A percentile compares a stretch with the other conserved stretches of the same genome.
Evolutionary conservation across 208 protist species (phyloP).

Genomic region (Leishmania tarentolae): DNA sequence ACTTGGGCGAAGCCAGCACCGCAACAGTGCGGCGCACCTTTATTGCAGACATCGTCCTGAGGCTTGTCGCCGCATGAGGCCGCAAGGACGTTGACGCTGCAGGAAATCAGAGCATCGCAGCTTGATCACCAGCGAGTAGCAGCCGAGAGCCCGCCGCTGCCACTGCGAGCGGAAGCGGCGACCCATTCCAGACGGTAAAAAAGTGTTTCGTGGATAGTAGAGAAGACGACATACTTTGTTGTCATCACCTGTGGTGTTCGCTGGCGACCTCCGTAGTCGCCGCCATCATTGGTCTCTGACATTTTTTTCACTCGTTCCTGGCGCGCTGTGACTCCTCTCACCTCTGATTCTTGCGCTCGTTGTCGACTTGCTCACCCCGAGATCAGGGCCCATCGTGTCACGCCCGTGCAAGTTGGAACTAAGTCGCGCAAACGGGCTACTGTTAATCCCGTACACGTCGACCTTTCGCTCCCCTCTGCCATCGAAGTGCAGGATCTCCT

Average conservation of each 20-base stretch:
- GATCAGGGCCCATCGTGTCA: neutral
- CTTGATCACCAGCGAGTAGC: slow-evolving; percentile 10
- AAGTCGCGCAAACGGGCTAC: slow-evolving; percentile 22
- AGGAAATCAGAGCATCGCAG: slow-evolving; percentile 19
- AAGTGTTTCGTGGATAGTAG: slow-evolving; percentile 4
- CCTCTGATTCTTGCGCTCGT: neutral
- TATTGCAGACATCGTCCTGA: neutral
- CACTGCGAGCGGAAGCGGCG: slow-evolving; percentile 21
- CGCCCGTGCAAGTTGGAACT: slow-evolving; percentile 4
- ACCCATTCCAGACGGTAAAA: slow-evolving; percentile 2
- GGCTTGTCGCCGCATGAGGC: neutral
- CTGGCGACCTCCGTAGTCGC: neutral
- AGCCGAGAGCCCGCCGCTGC: slow-evolving; percentile 18
- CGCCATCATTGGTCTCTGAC: neutral
- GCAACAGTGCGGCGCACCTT: neutral
- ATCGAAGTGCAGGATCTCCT: slow-evolving; percentile 17
- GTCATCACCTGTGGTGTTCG: neutral
- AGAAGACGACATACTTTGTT: neutral
- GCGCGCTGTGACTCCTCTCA: neutral
- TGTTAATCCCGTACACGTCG: slow-evolving; percentile 11
- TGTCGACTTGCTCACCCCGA: neutral
- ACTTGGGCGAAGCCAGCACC: neutral
- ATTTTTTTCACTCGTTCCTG: neutral
- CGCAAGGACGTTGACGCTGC: slow-evolving; percentile 16
- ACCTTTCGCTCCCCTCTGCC: slow-evolving; percentile 11